These are phyloP conservation scores for Candida sphagnicola DNA, from an alignment of 805 yeast genomes.

Conservation along the genomic window DNA sequence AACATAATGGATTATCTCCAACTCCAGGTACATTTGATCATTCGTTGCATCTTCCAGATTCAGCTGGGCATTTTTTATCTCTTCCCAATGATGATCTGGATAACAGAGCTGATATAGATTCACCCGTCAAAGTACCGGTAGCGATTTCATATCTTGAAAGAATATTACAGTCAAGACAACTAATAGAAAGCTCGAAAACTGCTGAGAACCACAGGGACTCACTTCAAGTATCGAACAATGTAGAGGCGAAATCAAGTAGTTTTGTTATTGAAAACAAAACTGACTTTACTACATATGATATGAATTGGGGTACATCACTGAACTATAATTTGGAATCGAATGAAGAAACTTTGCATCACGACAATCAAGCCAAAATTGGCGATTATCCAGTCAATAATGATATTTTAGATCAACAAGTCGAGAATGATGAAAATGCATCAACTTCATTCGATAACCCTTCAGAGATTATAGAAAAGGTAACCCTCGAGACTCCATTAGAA, in stretches of 20 bases:
- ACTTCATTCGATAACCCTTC: too few relatives aligned
- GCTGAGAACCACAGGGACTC: not conserved
- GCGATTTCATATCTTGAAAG: conserved; percentile 1
- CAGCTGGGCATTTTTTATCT: not conserved
- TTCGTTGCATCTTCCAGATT: not conserved
- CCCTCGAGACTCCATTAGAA: too few relatives aligned
- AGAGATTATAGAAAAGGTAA: too few relatives aligned
- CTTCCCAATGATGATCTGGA: conserved; percentile 8
- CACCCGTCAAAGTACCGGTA: not conserved
- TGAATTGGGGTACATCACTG: conserved; percentile 2
- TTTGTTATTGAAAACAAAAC: conserved; percentile 3
- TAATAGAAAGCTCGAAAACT: not conserved
- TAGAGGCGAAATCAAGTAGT: not conserved
- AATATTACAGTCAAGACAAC: not conserved
- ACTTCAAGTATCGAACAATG: not conserved
- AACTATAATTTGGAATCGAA: too few relatives aligned
- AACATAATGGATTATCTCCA: not conserved
- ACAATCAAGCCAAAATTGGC: too few relatives aligned
- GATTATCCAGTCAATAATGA: too few relatives aligned
- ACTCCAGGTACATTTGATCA: not conserved
- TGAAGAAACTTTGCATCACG: too few relatives aligned
- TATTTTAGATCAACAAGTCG: too few relatives aligned
- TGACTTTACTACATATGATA: not conserved
- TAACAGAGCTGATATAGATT: conserved; percentile 3
- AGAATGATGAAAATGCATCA: too few relatives aligned